Base-by-base conservation (phyloP, 2,329 filamentous ascomycete genomes). In the Calonectria honghensis region DNA sequence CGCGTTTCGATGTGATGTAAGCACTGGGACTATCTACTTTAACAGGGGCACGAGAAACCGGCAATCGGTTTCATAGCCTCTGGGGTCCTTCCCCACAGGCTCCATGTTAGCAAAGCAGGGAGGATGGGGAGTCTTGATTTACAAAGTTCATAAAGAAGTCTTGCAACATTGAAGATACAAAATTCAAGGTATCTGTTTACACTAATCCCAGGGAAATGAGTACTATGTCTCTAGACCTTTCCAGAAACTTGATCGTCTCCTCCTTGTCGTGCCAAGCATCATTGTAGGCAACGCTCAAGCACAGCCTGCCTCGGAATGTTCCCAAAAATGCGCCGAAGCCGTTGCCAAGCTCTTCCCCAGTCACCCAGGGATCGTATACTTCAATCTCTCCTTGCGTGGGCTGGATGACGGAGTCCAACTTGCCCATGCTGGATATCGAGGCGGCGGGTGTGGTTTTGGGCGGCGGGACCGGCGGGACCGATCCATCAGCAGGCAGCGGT, bases 281-380 rank as follows among this genome's bases (percentile, higher is more conserved):
- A 70, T 88, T 88, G 32, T 84, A 88, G 6, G 83, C 86, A 11
- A 81, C 83, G 64, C 85, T 88, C 27, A 88, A 73, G 0, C 78
- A 82, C 54, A 88, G n/a, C 41, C 77, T 73, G 0, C 83, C 84
- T 5, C 81, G 78, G 68, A 83, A 88, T 0, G 84, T 87, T 0
- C 84, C 86, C 24, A 88, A 73, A 48, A 86, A 88, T n/a, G 88
- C n/a, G 0, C 79, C 84, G 18, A 85, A 24, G 0, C 83, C 82
- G 32, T 78, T 88, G 0, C 85, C 82, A 2, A 88, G 78, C 70
- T 88, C 87, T 70, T 88, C 87, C 0, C 86, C 87, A 0, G 86
- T 87, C 0, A 88, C 86, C 86, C 87, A 88, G 0, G 86, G 85
- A 16, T 85, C 76, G 2, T 81, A 63, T 0, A 85, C 73, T 14